Percentiles rank a stretch among this genome's conserved stretches.
These are phyloP conservation scores for Cadophora luteo-olivacea DNA, from an alignment of 2,329 filamentous ascomycete genomes.

Conservation along the genomic window DNA sequence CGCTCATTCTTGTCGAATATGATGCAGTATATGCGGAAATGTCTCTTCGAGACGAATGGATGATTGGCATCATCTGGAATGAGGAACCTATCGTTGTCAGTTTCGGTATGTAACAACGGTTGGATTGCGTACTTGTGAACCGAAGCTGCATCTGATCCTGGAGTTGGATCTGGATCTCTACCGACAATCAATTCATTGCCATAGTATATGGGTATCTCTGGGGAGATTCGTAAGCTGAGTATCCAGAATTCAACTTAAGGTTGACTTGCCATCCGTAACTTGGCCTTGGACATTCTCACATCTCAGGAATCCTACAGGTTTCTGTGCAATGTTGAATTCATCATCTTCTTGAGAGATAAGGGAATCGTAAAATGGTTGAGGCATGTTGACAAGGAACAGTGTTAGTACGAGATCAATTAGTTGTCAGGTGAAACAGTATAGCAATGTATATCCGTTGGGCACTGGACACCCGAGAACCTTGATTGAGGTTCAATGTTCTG, in stretches of 20 bases:
- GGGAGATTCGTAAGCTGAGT: neutral
- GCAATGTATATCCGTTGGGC: conserved; percentile 23
- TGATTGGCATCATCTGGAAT: conserved; percentile 11
- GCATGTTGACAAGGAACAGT: conserved; percentile 10
- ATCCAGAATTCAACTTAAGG: too few relatives aligned
- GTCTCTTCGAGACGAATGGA: conserved; percentile 54
- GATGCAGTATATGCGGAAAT: conserved; percentile 62
- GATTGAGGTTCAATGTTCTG: conserved; percentile 9
- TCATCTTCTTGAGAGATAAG: neutral
- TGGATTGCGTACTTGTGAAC: neutral
- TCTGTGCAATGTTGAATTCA: neutral
- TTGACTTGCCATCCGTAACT: conserved; percentile 15
- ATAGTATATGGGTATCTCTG: conserved; percentile 10
- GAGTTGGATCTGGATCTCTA: conserved; percentile 3
- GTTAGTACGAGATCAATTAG: conserved; percentile 12
- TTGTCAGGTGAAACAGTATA: conserved; percentile 22
- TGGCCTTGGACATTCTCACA: conserved; percentile 14
- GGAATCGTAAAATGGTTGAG: neutral
- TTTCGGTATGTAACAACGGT: too few relatives aligned
- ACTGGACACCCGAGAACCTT: conserved; percentile 23
- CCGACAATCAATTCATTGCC: conserved; percentile 9
- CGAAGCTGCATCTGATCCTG: neutral
- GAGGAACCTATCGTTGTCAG: neutral
- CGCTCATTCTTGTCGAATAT: conserved; percentile 52
- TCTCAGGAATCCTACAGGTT: conserved; percentile 23